Evolutionary conservation across 2,329 filamentous ascomycete species (phyloP), one percentile per base, ranked within the genome.

Genomic region (Penicillium sclerotigenum): DNA sequence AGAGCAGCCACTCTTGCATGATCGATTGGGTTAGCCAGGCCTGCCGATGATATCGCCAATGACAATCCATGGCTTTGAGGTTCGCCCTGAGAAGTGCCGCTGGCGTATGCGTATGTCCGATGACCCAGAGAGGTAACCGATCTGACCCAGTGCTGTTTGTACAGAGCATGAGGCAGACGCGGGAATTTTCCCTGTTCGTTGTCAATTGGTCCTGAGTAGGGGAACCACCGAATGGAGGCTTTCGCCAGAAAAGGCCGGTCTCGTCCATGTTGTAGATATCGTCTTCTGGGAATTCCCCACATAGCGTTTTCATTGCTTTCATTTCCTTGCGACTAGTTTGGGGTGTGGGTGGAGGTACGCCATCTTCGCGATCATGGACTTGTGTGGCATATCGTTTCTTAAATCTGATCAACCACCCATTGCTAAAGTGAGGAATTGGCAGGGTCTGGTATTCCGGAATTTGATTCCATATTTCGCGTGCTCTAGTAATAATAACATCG

Each of bases 11-110:
- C 34, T 66, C 56, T 36, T 54, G 50, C 54, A 66, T 65, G 10
- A 65, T 58, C 4, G 46, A 37, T 20, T 47, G 57, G 22, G 56
- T 58, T 46, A 68, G 53, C 53, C 59, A 66, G 18, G 60, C 62
- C 40, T 67, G 65, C n/a, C 57, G 56, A 54, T 67, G 66, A 45
- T 61, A 58, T 20, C 63, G 59, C 60, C 67, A 69, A 20, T 59
- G 52, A 31, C 62, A 60, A 16, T 54, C 59, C 10, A 69, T 54
- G 28, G 67, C 63, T 26, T 62, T 49, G 5, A 63, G 53, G 50
- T 69, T 70, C 14, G 65, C 57, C 8, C 54, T 47, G n/a, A 59
- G 24, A 33, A 70, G 61, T 13, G 64, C 55, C 13, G 52, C 45
- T 5, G 66, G 67, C n/a, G 40, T 62, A 20, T 59, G 43, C n/a